These are phyloP conservation scores for Uronychia binucleata DNA, from an alignment of 73 alveolate genomes.

Conservation along the genomic window DNA sequence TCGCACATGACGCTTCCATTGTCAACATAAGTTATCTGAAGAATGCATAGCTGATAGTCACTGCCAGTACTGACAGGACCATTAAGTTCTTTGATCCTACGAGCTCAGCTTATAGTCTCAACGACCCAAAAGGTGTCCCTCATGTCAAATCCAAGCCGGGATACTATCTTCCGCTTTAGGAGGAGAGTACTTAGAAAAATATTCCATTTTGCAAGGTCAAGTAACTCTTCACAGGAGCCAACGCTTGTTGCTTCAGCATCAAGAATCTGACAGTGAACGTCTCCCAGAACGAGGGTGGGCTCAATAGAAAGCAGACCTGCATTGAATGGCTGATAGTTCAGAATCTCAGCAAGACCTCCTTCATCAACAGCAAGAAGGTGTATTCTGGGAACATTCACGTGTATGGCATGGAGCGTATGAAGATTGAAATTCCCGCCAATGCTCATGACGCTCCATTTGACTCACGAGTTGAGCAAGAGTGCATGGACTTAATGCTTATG, in stretches of 20 bases:
- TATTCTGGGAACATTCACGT: conserved; percentile 36
- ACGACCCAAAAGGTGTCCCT: conserved; percentile 56
- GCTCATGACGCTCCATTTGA: conserved; percentile 35
- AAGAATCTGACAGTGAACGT: conserved; percentile 16
- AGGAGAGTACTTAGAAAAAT: conserved; percentile 39
- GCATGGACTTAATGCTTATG: conserved; percentile 30
- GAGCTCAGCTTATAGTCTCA: conserved; percentile 19
- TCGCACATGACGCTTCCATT: conserved; percentile 56
- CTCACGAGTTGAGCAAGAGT: conserved; percentile 40
- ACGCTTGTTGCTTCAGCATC: conserved; percentile 40
- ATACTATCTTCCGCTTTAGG: conserved; percentile 32
- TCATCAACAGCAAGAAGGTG: conserved; percentile 26
- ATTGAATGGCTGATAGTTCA: conserved; percentile 52
- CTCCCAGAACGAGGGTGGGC: conserved; percentile 4
- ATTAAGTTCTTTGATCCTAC: conserved; percentile 60
- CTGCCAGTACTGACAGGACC: conserved; percentile 33
- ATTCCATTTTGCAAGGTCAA: conserved; percentile 32
- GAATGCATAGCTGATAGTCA: conserved; percentile 33
- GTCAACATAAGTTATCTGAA: conserved; percentile 42
- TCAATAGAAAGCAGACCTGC: conserved; percentile 15
- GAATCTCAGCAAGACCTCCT: conserved; percentile 38
- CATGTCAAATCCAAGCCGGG: conserved; percentile 55
- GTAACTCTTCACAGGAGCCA: conserved; percentile 41
- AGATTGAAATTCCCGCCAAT: conserved; percentile 52
- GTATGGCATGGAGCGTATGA: conserved; percentile 56